Percentiles rank a stretch among this genome's conserved stretches.
Conservation (phyloP, 1,284 basidiomycete species). For the Cryptococcus floricola region DNA sequence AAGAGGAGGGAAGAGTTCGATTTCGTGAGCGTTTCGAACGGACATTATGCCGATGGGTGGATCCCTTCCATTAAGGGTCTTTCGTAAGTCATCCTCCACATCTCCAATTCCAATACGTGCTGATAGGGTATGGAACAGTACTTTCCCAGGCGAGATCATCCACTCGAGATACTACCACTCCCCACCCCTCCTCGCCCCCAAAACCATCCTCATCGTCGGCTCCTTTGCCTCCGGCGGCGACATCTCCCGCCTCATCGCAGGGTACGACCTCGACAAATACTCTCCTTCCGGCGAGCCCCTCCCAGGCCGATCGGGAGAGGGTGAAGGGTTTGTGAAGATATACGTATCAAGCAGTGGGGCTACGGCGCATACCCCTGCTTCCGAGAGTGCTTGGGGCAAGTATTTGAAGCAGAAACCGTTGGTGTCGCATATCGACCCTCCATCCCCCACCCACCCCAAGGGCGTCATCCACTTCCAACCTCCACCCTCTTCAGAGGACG, state of each 20-base stretch:
- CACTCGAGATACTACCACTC: slow-evolving; percentile 53
- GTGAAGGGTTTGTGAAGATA: slow-evolving; percentile 21
- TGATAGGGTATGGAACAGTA: slow-evolving; percentile 6
- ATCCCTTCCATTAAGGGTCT: slow-evolving; percentile 51
- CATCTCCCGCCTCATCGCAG: slow-evolving; percentile 52
- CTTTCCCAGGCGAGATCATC: slow-evolving; percentile 47
- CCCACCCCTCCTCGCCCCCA: slow-evolving; percentile 35
- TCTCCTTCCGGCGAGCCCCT: slow-evolving; percentile 1
- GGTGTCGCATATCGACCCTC: slow-evolving; percentile 34
- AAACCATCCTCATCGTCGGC: slow-evolving; percentile 54
- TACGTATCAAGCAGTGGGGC: slow-evolving; percentile 36
- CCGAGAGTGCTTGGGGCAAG: slow-evolving; percentile 34
- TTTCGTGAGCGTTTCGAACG: slow-evolving; percentile 48
- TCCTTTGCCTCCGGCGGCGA: slow-evolving; percentile 55
- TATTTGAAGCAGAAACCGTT: slow-evolving; percentile 38
- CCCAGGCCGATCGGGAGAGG: not conserved
- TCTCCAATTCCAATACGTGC: not conserved
- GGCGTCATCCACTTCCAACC: slow-evolving; percentile 35
- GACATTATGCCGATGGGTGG: slow-evolving; percentile 53
- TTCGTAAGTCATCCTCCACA: slow-evolving; percentile 18
- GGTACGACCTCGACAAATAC: slow-evolving; percentile 29
- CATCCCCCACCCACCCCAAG: slow-evolving; percentile 5
- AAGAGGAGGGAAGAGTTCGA: slow-evolving; percentile 30
- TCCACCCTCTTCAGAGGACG: not conserved
- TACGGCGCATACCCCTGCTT: slow-evolving; percentile 10